Conservation (phyloP, 2,329 filamentous ascomycete genomes). For the Diaporthe nobilis region DNA sequence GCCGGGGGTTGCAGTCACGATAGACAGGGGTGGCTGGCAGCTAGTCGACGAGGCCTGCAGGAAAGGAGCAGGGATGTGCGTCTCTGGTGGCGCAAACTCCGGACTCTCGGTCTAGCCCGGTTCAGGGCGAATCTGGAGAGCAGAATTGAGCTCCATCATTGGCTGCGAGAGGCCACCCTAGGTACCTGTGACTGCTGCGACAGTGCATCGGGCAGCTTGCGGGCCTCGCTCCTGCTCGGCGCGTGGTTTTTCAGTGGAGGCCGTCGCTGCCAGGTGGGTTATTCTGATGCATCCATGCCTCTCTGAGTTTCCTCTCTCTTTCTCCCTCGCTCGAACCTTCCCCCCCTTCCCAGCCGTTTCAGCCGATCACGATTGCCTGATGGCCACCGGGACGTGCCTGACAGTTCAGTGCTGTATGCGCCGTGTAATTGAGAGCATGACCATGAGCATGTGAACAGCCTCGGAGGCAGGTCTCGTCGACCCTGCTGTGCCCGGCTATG, state of each 20-base stretch:
- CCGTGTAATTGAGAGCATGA: neutral
- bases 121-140: slow-evolving; percentile 36
- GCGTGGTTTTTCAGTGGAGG: slow-evolving; percentile 33
- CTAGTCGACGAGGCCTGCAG: slow-evolving; percentile 34
- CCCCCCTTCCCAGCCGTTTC: slow-evolving; percentile 28
- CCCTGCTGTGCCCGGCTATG: neutral
- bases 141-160: slow-evolving; percentile 34
- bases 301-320: slow-evolving; percentile 1
- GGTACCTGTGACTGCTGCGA: slow-evolving; percentile 21
- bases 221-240: slow-evolving; percentile 29
- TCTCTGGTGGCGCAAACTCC: slow-evolving; percentile 24
- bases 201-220: slow-evolving; percentile 17
- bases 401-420: neutral
- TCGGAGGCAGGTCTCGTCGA: slow-evolving; percentile 13
- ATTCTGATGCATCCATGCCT: neutral
- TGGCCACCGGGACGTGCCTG: slow-evolving; percentile 27
- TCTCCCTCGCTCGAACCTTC: slow-evolving; percentile 15
- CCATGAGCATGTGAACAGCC: slow-evolving; percentile 1
- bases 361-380: slow-evolving; percentile 28
- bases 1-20: slow-evolving; percentile 21
- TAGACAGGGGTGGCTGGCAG: slow-evolving; percentile 35
- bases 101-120: slow-evolving; percentile 36
- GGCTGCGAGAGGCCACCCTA: slow-evolving; percentile 10
- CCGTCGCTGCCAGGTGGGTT: slow-evolving; percentile 33
- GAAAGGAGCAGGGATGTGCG: slow-evolving; percentile 27